Conservation (phyloP, 345 rosid genomes). For the Anacardium occidentale region DNA sequence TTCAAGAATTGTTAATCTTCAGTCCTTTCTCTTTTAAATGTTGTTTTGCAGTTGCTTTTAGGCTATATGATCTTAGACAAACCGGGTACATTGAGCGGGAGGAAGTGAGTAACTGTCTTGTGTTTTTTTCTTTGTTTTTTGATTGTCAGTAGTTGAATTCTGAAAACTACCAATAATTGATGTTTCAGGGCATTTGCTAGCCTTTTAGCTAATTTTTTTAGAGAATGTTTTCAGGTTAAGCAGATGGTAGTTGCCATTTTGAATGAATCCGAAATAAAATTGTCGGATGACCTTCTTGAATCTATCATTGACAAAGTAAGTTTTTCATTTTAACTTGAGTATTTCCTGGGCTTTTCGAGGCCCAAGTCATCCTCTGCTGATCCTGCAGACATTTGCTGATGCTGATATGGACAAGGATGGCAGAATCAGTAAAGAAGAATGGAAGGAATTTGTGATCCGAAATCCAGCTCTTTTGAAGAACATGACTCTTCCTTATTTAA, state of each 20-base stretch:
- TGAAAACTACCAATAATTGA: background rate
- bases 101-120: conserved; percentile 50
- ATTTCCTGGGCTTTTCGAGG: background rate
- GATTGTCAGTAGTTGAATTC: background rate
- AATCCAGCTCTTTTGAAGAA: conserved; percentile 66
- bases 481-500: conserved; percentile 79
- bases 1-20: conserved; percentile 1
- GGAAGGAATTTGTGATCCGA: conserved; percentile 56
- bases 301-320: conserved; percentile 68
- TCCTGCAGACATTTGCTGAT: conserved; percentile 70
- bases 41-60: conserved; percentile 73
- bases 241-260: conserved; percentile 77
- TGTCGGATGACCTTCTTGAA: conserved; percentile 62
- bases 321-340: background rate
- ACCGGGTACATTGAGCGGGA: conserved; percentile 81
- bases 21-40: background rate
- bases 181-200: background rate
- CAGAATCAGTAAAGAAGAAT: conserved; percentile 58
- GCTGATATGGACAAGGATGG: conserved; percentile 69
- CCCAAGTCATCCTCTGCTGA: background rate
- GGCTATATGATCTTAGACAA: conserved; percentile 81
- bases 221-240: conserved; percentile 53
- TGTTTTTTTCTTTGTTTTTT: background rate
- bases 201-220: background rate
- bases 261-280: conserved; percentile 55